A percentile compares a stretch with the other conserved stretches of the same genome.
phyloP scores from a whole-genome alignment of 202 grass and related monocot genomes.

The Elaeis oleifera region DNA sequence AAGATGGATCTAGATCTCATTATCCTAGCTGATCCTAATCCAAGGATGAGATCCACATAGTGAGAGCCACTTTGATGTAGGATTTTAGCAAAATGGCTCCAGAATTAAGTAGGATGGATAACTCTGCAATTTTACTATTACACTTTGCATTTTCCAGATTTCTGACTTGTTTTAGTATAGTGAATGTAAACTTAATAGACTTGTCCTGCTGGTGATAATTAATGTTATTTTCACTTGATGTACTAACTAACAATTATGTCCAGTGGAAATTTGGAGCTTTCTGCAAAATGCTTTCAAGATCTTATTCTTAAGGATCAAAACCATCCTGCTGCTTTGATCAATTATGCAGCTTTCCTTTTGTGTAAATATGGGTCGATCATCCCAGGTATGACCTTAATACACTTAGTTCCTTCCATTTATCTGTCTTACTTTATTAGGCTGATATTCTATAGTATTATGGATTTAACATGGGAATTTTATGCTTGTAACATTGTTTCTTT shows the following conservation, averaged over 20 bases:
- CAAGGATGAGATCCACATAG: no score
- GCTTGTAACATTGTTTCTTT: no score
- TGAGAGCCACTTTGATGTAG: no score
- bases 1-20: no score
- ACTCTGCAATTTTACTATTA: no score
- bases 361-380: constrained; percentile 73
- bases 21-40: no score
- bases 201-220: not conserved
- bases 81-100: no score
- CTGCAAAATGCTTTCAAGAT: constrained; percentile 87
- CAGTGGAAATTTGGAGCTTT: constrained; percentile 69
- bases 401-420: constrained; percentile 15
- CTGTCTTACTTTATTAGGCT: no score
- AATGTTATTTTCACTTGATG: constrained; percentile 14
- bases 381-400: constrained; percentile 42
- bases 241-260: constrained; percentile 23
- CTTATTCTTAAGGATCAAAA: constrained; percentile 94
- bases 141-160: no score
- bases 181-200: not conserved
- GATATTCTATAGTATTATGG: no score
- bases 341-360: constrained; percentile 78
- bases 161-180: not conserved
- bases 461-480: no score
- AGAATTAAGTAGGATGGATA: no score
- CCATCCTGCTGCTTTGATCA: constrained; percentile 86